Percentiles rank a stretch among this genome's conserved stretches.
phyloP scores from a whole-genome alignment of 2,329 filamentous ascomycete species.

The Colletotrichum brevisporum region DNA sequence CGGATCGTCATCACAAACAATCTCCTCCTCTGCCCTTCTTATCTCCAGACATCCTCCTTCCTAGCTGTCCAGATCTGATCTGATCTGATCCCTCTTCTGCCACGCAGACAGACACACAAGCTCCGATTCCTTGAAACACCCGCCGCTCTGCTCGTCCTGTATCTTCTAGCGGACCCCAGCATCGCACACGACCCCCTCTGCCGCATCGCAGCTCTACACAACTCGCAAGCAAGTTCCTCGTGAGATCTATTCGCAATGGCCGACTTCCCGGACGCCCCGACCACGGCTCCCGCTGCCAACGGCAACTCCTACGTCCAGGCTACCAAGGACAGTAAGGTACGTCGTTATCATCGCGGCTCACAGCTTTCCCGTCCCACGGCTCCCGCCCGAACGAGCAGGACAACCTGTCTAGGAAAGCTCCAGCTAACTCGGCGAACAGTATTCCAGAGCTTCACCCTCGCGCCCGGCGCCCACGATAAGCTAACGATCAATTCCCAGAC shows the following conservation, averaged over 20 bases:
- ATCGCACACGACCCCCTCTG: conserved; percentile 36
- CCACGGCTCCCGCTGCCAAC: conserved; percentile 57
- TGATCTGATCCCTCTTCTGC: conserved; percentile 9
- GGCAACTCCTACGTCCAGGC: conserved; percentile 61
- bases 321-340: conserved; percentile 69
- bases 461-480: conserved; percentile 42
- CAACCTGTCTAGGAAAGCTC: background rate
- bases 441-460: conserved; percentile 47
- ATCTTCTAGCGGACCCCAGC: conserved; percentile 34
- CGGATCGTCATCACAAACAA: conserved; percentile 29
- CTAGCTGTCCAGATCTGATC: conserved; percentile 4
- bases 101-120: conserved; percentile 22
- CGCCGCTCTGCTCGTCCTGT: conserved; percentile 1
- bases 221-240: conserved; percentile 43
- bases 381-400: background rate
- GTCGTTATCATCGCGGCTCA: conserved; percentile 45
- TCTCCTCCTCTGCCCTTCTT: conserved; percentile 13
- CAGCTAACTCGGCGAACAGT: conserved; percentile 53
- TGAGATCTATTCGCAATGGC: conserved; percentile 54
- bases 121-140: conserved; percentile 33
- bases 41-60: conserved; percentile 15
- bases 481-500: conserved; percentile 57
- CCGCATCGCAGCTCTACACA: conserved; percentile 33
- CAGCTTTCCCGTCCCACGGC: conserved; percentile 22
- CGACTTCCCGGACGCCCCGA: conserved; percentile 53